Percentiles rank a stretch among this genome's conserved stretches.
Evolutionary conservation across 352 stramenopile species (phyloP).

Genomic region (Phytophthora quininea): DNA sequence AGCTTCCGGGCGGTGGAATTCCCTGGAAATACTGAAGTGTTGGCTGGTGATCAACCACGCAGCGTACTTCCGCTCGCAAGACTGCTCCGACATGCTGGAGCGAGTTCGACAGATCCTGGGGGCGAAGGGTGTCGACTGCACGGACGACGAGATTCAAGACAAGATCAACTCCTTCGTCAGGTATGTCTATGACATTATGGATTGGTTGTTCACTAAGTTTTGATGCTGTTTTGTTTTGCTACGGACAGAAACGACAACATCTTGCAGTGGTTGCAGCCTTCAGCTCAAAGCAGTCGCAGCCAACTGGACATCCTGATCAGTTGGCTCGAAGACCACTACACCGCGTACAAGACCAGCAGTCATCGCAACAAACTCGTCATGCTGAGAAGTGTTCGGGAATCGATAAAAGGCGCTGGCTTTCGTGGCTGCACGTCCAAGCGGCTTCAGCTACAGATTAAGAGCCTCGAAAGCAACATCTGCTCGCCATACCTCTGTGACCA

Average conservation of each 20-base stretch:
- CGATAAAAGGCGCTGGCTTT: background rate
- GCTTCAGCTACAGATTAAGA: background rate
- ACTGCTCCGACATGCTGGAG: background rate
- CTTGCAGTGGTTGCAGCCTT: background rate
- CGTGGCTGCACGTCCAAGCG: background rate
- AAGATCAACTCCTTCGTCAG: background rate
- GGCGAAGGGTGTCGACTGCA: background rate
- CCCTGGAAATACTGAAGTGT: background rate
- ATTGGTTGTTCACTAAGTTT: too few relatives aligned
- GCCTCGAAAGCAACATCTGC: background rate
- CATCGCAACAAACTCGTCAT: background rate
- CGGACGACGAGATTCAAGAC: background rate
- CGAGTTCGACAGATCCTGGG: background rate
- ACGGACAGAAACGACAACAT: background rate
- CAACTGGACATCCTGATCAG: background rate
- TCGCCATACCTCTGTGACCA: background rate
- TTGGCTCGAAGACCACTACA: background rate
- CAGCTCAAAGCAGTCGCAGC: background rate
- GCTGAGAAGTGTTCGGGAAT: background rate
- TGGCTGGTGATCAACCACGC: background rate
- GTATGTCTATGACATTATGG: too few relatives aligned
- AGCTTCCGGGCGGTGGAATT: background rate
- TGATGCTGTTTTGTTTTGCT: background rate
- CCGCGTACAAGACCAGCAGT: background rate
- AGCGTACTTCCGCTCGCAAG: background rate